Evolutionary conservation across 2,329 filamentous ascomycete species (phyloP).

Genomic region (Penicillium sp.): DNA sequence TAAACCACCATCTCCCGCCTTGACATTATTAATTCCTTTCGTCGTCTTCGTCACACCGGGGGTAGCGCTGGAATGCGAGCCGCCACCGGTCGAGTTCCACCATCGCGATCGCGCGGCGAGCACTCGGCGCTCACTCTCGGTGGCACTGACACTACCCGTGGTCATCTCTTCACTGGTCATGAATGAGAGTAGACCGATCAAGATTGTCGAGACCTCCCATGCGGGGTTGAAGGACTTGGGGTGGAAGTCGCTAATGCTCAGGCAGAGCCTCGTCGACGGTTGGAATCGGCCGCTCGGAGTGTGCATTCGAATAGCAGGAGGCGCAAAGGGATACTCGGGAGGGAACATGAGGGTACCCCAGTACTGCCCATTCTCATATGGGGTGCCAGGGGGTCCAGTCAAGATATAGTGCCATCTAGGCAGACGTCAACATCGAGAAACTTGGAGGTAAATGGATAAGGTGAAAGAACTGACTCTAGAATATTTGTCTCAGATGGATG

Average conservation of each 20-base stretch:
- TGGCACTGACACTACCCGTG: slow-evolving; percentile 83
- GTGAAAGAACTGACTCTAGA: slow-evolving; percentile 69
- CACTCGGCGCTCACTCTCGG: slow-evolving; percentile 75
- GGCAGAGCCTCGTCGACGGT: slow-evolving; percentile 86
- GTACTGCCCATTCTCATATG: slow-evolving; percentile 94
- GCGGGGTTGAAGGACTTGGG: slow-evolving; percentile 98
- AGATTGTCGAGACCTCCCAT: slow-evolving; percentile 96
- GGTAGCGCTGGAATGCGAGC: slow-evolving; percentile 64
- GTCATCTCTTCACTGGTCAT: slow-evolving; percentile 99
- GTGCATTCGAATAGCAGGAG: slow-evolving; percentile 98
- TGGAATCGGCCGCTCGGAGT: slow-evolving; percentile 96
- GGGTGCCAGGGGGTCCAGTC: slow-evolving; percentile 90
- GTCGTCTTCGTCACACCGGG: slow-evolving; percentile 59
- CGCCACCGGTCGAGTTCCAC: slow-evolving; percentile 97
- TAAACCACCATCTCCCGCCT: slow-evolving; percentile 87
- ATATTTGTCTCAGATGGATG: slow-evolving; percentile 92
- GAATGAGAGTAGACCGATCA: slow-evolving; percentile 92
- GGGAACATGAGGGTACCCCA: slow-evolving; percentile 98
- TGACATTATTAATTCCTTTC: slow-evolving; percentile 79
- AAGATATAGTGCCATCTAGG: slow-evolving; percentile 91
- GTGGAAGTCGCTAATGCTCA: slow-evolving; percentile 97
- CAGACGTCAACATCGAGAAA: slow-evolving; percentile 22
- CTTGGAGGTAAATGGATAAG: background rate
- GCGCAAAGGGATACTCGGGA: slow-evolving; percentile 94
- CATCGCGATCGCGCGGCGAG: slow-evolving; percentile 80